Percentiles rank a stretch among this genome's conserved stretches.
These are phyloP conservation scores for Theobroma grandiflorum DNA, from an alignment of 441 rosid species.

Conservation along the genomic window DNA sequence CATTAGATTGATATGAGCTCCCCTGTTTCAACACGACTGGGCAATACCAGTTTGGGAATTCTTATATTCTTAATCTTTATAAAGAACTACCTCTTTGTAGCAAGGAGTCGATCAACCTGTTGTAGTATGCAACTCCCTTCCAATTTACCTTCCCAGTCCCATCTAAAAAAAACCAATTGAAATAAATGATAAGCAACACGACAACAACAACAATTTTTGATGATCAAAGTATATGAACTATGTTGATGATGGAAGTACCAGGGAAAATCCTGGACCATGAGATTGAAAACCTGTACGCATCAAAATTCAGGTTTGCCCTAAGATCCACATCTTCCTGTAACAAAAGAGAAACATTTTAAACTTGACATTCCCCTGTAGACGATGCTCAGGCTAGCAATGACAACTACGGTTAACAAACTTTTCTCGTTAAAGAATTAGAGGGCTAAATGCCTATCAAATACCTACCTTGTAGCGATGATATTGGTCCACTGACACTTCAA, in stretches of 20 bases:
- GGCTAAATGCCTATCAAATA: not conserved
- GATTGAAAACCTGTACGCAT: slow-evolving; percentile 94
- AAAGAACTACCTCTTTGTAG: slow-evolving; percentile 57
- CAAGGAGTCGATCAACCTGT: slow-evolving; percentile 81
- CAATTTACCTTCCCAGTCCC: slow-evolving; percentile 84
- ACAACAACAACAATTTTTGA: not conserved
- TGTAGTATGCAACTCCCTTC: slow-evolving; percentile 94
- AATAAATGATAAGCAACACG: not conserved
- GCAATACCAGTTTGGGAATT: not conserved
- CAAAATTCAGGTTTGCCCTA: slow-evolving; percentile 77
- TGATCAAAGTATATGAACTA: not conserved
- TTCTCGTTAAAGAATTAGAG: not conserved
- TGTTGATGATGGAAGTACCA: slow-evolving; percentile 40
- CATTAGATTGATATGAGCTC: not conserved
- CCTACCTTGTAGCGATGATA: slow-evolving; percentile 86
- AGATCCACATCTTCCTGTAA: slow-evolving; percentile 83
- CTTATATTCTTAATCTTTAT: not conserved
- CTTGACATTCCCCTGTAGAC: not conserved
- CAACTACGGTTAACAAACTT: not conserved
- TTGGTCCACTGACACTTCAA: slow-evolving; percentile 85
- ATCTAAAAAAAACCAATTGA: slow-evolving; percentile 46
- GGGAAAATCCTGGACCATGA: slow-evolving; percentile 99
- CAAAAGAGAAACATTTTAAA: not conserved
- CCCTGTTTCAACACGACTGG: not conserved
- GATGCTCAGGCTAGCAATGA: not conserved